A percentile compares a stretch with the other conserved stretches of the same genome.
These are phyloP conservation scores for Fagus sylvatica DNA, from an alignment of 306 rosid genomes.

Conservation along the genomic window DNA sequence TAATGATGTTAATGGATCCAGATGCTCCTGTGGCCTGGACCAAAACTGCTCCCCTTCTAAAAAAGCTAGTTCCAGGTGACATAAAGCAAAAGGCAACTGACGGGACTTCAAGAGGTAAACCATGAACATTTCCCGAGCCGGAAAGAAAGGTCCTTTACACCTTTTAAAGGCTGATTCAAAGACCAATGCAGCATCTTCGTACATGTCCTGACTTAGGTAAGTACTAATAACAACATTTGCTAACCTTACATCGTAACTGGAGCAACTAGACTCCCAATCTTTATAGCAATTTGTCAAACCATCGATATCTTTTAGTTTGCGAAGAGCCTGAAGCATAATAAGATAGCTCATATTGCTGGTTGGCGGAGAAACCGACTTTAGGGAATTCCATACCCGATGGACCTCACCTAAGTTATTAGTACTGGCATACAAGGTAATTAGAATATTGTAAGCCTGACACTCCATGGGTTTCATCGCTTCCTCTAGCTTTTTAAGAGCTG, in stretches of 20 bases:
- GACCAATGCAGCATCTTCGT: conserved; percentile 55
- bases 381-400: conserved; percentile 59
- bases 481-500: conserved; percentile 53
- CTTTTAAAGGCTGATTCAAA: conserved; percentile 51
- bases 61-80: conserved; percentile 50
- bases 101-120: conserved; percentile 44
- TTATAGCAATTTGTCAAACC: conserved; percentile 52
- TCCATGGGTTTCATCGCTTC: conserved; percentile 33
- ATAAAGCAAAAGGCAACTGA: conserved; percentile 50
- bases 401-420: conserved; percentile 61
- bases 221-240: conserved; percentile 40
- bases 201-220: conserved; percentile 54
- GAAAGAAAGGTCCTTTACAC: conserved; percentile 50
- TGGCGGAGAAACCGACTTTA: conserved; percentile 43
- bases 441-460: conserved; percentile 59
- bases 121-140: conserved; percentile 62
- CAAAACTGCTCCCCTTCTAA: conserved; percentile 42
- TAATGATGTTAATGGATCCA: too few relatives aligned
- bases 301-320: conserved; percentile 61
- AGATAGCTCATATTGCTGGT: conserved; percentile 65
- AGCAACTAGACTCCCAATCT: conserved; percentile 73
- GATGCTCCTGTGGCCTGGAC: too few relatives aligned
- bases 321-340: conserved; percentile 63
- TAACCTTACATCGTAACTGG: conserved; percentile 56
- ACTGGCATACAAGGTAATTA: conserved; percentile 68